Conservation (phyloP, 306 rosid species). For the Trifolium repens region DNA sequence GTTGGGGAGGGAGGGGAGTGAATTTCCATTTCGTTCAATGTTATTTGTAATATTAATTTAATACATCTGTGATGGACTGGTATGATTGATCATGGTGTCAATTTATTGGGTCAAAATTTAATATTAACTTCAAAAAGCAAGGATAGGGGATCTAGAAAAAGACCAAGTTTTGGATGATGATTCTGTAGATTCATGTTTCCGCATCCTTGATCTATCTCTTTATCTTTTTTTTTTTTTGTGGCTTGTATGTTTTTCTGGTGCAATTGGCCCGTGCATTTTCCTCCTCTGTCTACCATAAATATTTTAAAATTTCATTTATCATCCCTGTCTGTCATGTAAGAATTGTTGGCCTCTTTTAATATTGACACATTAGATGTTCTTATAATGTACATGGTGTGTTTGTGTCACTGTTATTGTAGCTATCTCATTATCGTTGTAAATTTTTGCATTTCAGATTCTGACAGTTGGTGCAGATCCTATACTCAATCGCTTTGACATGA, state of each 20-base stretch:
- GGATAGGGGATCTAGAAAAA: neutral
- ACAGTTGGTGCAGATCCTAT: constrained; percentile 88
- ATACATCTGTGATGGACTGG: constrained; percentile 15
- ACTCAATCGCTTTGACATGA: constrained; percentile 76
- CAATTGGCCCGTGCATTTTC: neutral
- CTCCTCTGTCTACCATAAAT: neutral
- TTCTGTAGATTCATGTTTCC: neutral
- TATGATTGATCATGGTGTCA: neutral
- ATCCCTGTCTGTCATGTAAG: constrained; percentile 20
- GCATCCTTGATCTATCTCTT: neutral
- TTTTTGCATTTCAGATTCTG: constrained; percentile 60
- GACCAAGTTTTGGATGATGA: neutral
- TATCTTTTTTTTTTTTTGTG: neutral
- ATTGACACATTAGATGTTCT: constrained; percentile 19
- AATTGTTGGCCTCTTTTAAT: constrained; percentile 8
- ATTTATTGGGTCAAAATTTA: neutral
- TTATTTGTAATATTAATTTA: constrained; percentile 2
- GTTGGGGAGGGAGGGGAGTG: neutral
- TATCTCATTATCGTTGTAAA: neutral
- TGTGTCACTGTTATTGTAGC: neutral
- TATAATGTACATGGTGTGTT: neutral
- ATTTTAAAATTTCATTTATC: constrained; percentile 27
- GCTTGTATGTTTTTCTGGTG: neutral
- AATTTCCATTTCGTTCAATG: neutral
- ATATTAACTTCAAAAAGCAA: constrained; percentile 4